Base-by-base conservation (phyloP, 2,329 filamentous ascomycete species). In the Beauveria caledonica region DNA sequence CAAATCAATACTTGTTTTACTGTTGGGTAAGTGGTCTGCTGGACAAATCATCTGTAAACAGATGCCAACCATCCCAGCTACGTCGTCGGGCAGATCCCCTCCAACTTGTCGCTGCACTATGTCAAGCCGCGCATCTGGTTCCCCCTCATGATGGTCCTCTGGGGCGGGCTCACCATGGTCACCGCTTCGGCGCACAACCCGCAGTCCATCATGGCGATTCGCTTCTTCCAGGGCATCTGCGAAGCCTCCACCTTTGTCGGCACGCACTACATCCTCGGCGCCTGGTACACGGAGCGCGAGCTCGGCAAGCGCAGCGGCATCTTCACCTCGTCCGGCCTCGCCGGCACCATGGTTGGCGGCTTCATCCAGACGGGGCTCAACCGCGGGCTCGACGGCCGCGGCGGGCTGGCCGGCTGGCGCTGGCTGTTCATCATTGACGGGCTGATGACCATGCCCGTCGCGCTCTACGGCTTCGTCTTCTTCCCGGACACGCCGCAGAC, bases 371-470 rank as follows among this genome's bases (percentile, higher is more conserved):
- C 83, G 0, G 84, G 86, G 1, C 88, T 91, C 59, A 83, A 84
- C 4, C 60, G 64, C 1, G 69, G 68, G 48, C 63, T 75, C 57
- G 60, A 74, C 36, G 77, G 80, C 1, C 73, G 74, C 2, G 71
- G 72, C 21, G 87, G 86, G 0, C 72, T 88, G 1, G 80, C 76
- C 0, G 86, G 86, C 7, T 90, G 86, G 86, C 75, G 84, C 3
- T 88, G 85, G 86, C 75, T 89, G 0, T 89, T 89, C 71, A 86
- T 89, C 44, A 82, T 89, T 10, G 86, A 90, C 67, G 87, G 87
- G 1, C 74, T 80, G 1, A 77, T 75, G 1, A 74, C 73, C 3
- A 64, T 74, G 2, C 71, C 72, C 1, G 65, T 75, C 6, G 73
- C 72, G 2, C 17, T 73, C 0, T 71, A 71, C 11, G 72, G 72